Evolutionary conservation across 495 filamentous ascomycete genomes (phyloP).

Genomic region (Darksidea phi): DNA sequence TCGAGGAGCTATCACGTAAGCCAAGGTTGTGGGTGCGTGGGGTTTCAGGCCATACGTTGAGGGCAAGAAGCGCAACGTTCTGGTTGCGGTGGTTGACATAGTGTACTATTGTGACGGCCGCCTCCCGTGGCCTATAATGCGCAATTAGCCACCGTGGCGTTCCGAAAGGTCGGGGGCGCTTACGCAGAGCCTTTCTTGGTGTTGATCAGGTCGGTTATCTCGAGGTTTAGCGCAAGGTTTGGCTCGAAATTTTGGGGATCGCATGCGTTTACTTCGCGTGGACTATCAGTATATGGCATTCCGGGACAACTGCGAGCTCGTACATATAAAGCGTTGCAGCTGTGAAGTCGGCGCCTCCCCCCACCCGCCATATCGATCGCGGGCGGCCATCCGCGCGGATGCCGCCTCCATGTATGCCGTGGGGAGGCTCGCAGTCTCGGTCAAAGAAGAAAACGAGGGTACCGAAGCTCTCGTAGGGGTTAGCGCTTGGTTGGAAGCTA

Average conservation of each 20-base stretch:
- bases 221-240: constrained; percentile 91
- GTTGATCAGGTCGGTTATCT: constrained; percentile 95
- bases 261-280: constrained; percentile 74
- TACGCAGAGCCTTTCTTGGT: constrained; percentile 94
- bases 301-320: constrained; percentile 4
- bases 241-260: constrained; percentile 96
- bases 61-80: constrained; percentile 86
- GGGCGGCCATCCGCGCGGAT: constrained; percentile 89
- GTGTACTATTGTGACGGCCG: constrained; percentile 88
- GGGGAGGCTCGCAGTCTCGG: neutral
- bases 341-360: constrained; percentile 76
- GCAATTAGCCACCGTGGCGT: constrained; percentile 2
- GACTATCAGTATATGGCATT: constrained; percentile 13
- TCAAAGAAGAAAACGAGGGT: neutral
- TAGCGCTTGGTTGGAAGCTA: neutral
- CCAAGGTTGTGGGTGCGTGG: neutral
- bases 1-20: constrained; percentile 71
- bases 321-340: constrained; percentile 90
- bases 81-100: constrained; percentile 95
- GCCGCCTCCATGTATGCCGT: constrained; percentile 72
- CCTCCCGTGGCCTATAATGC: constrained; percentile 73
- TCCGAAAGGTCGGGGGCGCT: constrained; percentile 31
- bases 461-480: neutral
- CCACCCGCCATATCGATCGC: constrained; percentile 89
- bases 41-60: constrained; percentile 46